phyloP scores from a whole-genome alignment of 768 basidiomycete species.

The Boletellus sp. region DNA sequence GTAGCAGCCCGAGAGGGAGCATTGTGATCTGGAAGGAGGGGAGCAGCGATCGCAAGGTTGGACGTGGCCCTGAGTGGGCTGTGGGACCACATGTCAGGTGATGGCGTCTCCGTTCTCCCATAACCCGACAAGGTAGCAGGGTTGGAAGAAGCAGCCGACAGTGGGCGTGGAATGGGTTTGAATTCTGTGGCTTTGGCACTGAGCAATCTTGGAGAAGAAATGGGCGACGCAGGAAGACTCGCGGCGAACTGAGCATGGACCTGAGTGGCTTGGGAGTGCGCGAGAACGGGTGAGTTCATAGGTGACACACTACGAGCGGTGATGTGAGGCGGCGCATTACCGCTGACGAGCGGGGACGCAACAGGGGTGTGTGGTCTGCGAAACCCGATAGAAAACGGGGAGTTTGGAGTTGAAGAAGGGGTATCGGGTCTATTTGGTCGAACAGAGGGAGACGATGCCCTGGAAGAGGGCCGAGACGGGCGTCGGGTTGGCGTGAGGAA shows the following conservation, averaged over 20 bases:
- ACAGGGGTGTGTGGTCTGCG: slow-evolving; percentile 77
- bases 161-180: slow-evolving; percentile 76
- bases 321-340: slow-evolving; percentile 54
- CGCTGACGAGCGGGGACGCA: slow-evolving; percentile 70
- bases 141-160: slow-evolving; percentile 62
- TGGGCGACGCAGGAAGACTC: slow-evolving; percentile 78
- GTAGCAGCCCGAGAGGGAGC: slow-evolving; percentile 52
- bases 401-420: slow-evolving; percentile 68
- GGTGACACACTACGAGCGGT: slow-evolving; percentile 50
- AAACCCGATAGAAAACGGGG: slow-evolving; percentile 72
- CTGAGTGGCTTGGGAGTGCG: slow-evolving; percentile 53
- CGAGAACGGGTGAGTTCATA: slow-evolving; percentile 63
- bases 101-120: slow-evolving; percentile 72
- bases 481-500: slow-evolving; percentile 78
- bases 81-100: slow-evolving; percentile 88
- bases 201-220: slow-evolving; percentile 79
- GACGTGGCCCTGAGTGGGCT: slow-evolving; percentile 63
- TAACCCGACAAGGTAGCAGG: slow-evolving; percentile 47
- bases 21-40: slow-evolving; percentile 71
- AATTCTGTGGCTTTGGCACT: slow-evolving; percentile 91
- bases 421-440: slow-evolving; percentile 75
- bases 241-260: slow-evolving; percentile 63
- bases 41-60: slow-evolving; percentile 89
- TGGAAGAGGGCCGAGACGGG: slow-evolving; percentile 77
- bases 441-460: slow-evolving; percentile 67